Percentiles rank a stretch among this genome's conserved stretches.
These are phyloP conservation scores for Arthroderma sp. DNA, from an alignment of 2,329 filamentous ascomycete species.

Conservation along the genomic window DNA sequence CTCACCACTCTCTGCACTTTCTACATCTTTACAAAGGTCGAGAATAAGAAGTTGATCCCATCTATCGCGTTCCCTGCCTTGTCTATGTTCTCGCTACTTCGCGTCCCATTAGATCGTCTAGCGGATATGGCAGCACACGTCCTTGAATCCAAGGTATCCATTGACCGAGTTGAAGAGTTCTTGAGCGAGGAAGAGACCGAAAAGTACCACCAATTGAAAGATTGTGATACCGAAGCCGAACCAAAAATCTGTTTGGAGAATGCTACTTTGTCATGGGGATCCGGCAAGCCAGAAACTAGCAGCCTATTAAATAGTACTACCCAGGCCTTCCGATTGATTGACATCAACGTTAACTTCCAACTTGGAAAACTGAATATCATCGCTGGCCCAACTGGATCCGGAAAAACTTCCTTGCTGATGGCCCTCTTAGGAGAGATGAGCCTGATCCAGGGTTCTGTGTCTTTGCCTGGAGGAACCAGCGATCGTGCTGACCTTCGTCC, in stretches of 20 bases:
- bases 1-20: constrained; percentile 96
- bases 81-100: constrained; percentile 85
- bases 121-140: constrained; percentile 99
- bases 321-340: constrained; percentile 65
- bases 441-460: constrained; percentile 64
- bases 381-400: constrained; percentile 82
- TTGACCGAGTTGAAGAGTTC: constrained; percentile 93
- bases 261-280: constrained; percentile 82
- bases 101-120: constrained; percentile 86
- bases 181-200: constrained; percentile 87
- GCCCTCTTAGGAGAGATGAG: constrained; percentile 95
- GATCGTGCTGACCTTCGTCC: constrained; percentile 66
- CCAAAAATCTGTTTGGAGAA: constrained; percentile 72
- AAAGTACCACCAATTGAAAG: constrained; percentile 75
- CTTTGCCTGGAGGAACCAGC: constrained; percentile 71
- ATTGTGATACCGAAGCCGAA: constrained; percentile 55
- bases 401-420: constrained; percentile 94
- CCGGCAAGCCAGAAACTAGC: constrained; percentile 35
- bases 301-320: constrained; percentile 42
- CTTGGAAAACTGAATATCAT: constrained; percentile 85
- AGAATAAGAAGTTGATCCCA: constrained; percentile 77
- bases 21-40: constrained; percentile 78
- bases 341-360: constrained; percentile 69
- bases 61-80: constrained; percentile 93
- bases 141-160: constrained; percentile 90